These are phyloP conservation scores for Forsythia suspensa DNA, from an alignment of 257 asterid genomes.

Conservation along the genomic window DNA sequence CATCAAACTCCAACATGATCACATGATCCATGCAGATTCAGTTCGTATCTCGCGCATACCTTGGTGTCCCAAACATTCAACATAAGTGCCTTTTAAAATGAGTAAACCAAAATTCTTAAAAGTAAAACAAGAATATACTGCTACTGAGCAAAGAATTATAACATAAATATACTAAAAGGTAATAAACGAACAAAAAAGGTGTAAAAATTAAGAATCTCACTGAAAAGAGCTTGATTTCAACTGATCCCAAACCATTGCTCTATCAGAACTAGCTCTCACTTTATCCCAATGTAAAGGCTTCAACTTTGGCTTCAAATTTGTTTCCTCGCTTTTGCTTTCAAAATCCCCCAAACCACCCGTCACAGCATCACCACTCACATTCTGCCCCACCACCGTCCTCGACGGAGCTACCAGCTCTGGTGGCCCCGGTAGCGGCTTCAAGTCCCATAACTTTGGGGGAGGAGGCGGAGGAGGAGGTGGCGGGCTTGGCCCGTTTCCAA, in stretches of 20 bases:
- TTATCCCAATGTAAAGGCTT: conserved; percentile 93
- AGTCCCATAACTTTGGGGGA: conserved; percentile 46
- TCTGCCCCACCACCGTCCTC: conserved; percentile 34
- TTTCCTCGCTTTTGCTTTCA: conserved; percentile 37
- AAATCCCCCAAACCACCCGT: conserved; percentile 27
- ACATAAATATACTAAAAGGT: not conserved
- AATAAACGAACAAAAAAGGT: not conserved
- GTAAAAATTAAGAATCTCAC: conserved; percentile 42
- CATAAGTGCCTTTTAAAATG: not conserved
- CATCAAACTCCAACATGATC: no score
- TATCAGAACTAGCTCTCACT: conserved; percentile 73
- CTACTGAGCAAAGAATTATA: not conserved
- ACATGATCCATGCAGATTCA: no score
- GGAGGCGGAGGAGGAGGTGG: conserved; percentile 60
- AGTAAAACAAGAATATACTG: not conserved
- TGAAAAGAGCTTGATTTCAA: conserved; percentile 67
- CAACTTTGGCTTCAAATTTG: conserved; percentile 52
- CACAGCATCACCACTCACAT: conserved; percentile 11
- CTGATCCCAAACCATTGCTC: conserved; percentile 86
- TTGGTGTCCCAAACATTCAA: not conserved
- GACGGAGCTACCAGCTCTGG: conserved; percentile 67
- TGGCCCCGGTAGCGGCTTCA: conserved; percentile 37
- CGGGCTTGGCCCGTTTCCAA: conserved; percentile 32
- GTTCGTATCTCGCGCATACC: no score
- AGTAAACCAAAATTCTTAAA: not conserved